Evolutionary conservation across 2,329 filamentous ascomycete species (phyloP).

Genomic region (Claviceps sp.): DNA sequence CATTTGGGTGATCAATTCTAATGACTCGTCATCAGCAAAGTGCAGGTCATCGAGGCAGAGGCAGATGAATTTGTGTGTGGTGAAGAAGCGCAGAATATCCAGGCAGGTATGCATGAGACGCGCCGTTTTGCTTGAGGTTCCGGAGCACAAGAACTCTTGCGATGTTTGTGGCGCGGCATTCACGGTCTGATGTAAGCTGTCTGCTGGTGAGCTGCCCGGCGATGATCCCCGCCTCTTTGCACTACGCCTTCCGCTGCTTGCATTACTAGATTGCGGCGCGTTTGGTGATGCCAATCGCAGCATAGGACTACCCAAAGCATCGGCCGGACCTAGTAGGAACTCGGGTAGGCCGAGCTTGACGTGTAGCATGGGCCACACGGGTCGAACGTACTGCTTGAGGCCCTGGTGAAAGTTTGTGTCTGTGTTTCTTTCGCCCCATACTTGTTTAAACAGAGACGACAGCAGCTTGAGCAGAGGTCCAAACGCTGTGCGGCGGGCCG

Average conservation of each 20-base stretch:
- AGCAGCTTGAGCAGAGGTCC: slow-evolving; percentile 51
- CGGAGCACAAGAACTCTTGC: slow-evolving; percentile 46
- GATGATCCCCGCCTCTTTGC: slow-evolving; percentile 35
- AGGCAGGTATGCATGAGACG: slow-evolving; percentile 79
- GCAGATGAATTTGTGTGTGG: slow-evolving; percentile 74
- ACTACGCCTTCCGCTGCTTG: slow-evolving; percentile 19
- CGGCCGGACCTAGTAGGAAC: slow-evolving; percentile 47
- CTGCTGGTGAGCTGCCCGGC: slow-evolving; percentile 28
- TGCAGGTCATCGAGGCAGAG: slow-evolving; percentile 83
- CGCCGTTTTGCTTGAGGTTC: slow-evolving; percentile 48
- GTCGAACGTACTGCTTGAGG: slow-evolving; percentile 47
- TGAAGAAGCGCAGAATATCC: slow-evolving; percentile 71
- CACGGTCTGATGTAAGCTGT: slow-evolving; percentile 17
- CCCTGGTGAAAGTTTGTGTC: slow-evolving; percentile 49
- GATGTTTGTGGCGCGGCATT: slow-evolving; percentile 35
- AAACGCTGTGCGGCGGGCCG: slow-evolving; percentile 45
- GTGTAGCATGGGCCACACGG: slow-evolving; percentile 51
- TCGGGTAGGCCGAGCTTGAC: slow-evolving; percentile 50
- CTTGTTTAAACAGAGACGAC: slow-evolving; percentile 52
- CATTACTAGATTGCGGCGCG: background rate
- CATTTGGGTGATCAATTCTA: slow-evolving; percentile 73
- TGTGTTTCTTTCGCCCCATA: slow-evolving; percentile 53
- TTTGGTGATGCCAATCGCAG: slow-evolving; percentile 2
- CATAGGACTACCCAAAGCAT: slow-evolving; percentile 13
- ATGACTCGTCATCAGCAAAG: slow-evolving; percentile 75